phyloP scores from a whole-genome alignment of 331 rosid species.

The Rosa hybrid region DNA sequence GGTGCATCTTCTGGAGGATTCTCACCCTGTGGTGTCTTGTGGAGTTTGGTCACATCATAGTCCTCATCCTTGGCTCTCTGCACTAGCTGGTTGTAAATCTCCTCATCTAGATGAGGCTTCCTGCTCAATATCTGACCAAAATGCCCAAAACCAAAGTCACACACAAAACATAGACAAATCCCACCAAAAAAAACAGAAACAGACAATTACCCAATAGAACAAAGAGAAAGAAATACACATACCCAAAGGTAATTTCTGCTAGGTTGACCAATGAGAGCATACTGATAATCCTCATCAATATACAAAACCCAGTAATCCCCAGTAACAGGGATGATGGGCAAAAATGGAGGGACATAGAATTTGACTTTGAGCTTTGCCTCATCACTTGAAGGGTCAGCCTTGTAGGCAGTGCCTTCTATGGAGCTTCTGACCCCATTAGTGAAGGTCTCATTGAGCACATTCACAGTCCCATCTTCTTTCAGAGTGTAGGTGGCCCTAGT shows the following conservation, averaged over 20 bases:
- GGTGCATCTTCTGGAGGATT: constrained; percentile 80
- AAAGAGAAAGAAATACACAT: not conserved
- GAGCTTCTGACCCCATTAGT: constrained; percentile 47
- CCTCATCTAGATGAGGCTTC: constrained; percentile 56
- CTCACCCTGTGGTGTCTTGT: constrained; percentile 76
- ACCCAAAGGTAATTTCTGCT: constrained; percentile 85
- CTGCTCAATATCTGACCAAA: constrained; percentile 62
- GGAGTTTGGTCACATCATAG: constrained; percentile 85
- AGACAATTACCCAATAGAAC: not conserved
- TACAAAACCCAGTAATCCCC: constrained; percentile 92
- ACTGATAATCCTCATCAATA: constrained; percentile 68
- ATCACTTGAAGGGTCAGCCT: constrained; percentile 63
- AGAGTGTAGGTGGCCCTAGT: constrained; percentile 95
- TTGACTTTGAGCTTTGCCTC: constrained; percentile 91
- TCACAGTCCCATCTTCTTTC: constrained; percentile 64
- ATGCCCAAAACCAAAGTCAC: not conserved
- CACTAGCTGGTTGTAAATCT: constrained; percentile 57
- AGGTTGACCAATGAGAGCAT: constrained; percentile 83
- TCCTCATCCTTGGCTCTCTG: constrained; percentile 62
- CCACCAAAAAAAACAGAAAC: not conserved
- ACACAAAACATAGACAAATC: not conserved
- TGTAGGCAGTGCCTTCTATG: constrained; percentile 75
- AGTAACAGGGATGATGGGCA: constrained; percentile 71
- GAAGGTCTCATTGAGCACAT: constrained; percentile 93
- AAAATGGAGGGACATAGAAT: constrained; percentile 77